A percentile compares a stretch with the other conserved stretches of the same genome.
Evolutionary conservation across 306 rosid genomes (phyloP).

Genomic region (Pueraria montana): DNA sequence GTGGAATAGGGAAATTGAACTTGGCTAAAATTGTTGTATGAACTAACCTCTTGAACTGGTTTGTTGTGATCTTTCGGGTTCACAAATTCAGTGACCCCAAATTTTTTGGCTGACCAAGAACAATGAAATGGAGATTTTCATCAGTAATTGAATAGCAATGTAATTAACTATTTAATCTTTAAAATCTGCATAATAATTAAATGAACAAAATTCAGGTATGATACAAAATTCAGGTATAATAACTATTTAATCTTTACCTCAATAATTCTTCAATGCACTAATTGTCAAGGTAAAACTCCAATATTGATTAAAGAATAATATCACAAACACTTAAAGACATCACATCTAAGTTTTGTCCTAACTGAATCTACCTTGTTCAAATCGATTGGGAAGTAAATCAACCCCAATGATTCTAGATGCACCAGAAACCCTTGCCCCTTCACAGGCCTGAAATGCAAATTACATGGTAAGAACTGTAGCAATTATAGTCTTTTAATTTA

Average conservation of each 20-base stretch:
- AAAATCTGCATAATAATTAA: not conserved
- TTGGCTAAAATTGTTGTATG: not conserved
- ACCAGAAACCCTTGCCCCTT: constrained; percentile 75
- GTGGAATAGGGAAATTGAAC: not conserved
- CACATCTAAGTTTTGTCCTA: not conserved
- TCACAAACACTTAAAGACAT: not conserved
- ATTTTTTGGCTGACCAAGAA: constrained; percentile 63
- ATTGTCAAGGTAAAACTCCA: not conserved
- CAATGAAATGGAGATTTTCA: not conserved
- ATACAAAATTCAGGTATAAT: not conserved
- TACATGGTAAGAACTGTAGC: not conserved
- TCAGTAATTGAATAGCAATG: not conserved
- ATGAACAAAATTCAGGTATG: not conserved
- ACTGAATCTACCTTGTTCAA: constrained; percentile 60
- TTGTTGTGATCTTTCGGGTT: constrained; percentile 74
- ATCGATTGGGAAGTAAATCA: constrained; percentile 66
- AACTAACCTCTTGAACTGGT: constrained; percentile 68
- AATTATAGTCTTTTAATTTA: not conserved
- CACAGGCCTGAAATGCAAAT: constrained; percentile 60
- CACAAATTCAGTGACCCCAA: constrained; percentile 75
- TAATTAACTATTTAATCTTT: not conserved
- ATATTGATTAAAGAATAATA: not conserved
- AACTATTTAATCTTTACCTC: too few species aligned
- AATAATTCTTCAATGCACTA: not conserved
- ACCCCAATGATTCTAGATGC: constrained; percentile 78